A percentile compares a stretch with the other conserved stretches of the same genome.
Evolutionary conservation across 2,329 filamentous ascomycete species (phyloP).

Genomic region (Truncatella angustata): DNA sequence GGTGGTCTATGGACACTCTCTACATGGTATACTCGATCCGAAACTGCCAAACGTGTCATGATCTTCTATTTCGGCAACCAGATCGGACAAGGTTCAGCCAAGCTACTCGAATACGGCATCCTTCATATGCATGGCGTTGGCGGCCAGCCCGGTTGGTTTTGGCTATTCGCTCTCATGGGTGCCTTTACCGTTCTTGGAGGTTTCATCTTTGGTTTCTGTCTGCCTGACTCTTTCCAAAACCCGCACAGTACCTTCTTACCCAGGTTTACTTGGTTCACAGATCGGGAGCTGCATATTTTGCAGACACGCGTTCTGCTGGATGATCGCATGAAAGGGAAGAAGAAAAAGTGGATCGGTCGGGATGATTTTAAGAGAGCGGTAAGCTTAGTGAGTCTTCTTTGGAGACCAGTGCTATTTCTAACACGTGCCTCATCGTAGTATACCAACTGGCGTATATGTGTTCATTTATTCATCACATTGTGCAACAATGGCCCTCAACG

Average conservation of each 20-base stretch:
- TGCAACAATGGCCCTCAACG: constrained; percentile 46
- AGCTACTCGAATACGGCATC: constrained; percentile 43
- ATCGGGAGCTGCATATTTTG: constrained; percentile 40
- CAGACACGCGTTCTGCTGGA: constrained; percentile 39
- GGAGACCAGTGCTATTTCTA: no score
- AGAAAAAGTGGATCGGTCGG: constrained; percentile 45
- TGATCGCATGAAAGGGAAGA: constrained; percentile 44
- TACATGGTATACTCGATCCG: constrained; percentile 46
- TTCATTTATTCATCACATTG: constrained; percentile 50
- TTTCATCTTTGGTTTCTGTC: constrained; percentile 38
- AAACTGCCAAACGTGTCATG: constrained; percentile 47
- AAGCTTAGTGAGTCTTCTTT: constrained; percentile 15
- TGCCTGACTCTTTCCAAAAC: constrained; percentile 44
- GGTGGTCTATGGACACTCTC: constrained; percentile 50
- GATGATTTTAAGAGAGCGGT: constrained; percentile 43
- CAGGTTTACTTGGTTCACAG: constrained; percentile 30
- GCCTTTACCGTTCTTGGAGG: constrained; percentile 47
- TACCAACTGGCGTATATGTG: constrained; percentile 49
- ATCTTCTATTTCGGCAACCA: constrained; percentile 57
- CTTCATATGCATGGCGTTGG: constrained; percentile 48
- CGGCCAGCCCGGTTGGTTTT: constrained; percentile 53
- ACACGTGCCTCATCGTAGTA: no score
- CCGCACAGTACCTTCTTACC: constrained; percentile 42
- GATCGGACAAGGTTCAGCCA: constrained; percentile 42
- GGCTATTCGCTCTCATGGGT: constrained; percentile 54